phyloP scores from a whole-genome alignment of 495 filamentous ascomycete species.

The Lasiosphaeria hispida region DNA sequence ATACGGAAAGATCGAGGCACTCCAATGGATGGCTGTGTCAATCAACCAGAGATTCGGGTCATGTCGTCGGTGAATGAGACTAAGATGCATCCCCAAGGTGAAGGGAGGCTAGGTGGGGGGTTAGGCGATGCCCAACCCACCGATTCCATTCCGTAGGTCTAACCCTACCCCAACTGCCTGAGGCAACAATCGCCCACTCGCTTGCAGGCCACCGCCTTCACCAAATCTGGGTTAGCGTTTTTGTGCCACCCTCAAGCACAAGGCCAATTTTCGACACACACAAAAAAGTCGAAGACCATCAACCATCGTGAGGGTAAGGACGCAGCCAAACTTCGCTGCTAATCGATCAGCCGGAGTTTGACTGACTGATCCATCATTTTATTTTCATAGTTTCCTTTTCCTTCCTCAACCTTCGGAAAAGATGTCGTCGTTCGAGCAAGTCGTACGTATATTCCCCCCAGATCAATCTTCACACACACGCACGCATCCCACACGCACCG shows the following conservation, averaged over 20 bases:
- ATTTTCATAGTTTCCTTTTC: slow-evolving; percentile 32
- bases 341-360: slow-evolving; percentile 37
- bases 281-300: slow-evolving; percentile 37
- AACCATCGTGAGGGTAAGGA: slow-evolving; percentile 40
- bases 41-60: background rate
- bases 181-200: slow-evolving; percentile 39
- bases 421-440: slow-evolving; percentile 97
- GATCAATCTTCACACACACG: slow-evolving; percentile 4
- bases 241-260: slow-evolving; percentile 30
- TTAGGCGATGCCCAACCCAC: slow-evolving; percentile 11
- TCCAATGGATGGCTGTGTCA: background rate
- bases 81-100: too few relatives aligned
- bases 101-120: slow-evolving; percentile 17
- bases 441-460: slow-evolving; percentile 64
- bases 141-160: slow-evolving; percentile 39
- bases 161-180: slow-evolving; percentile 40
- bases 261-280: slow-evolving; percentile 39
- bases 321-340: slow-evolving; percentile 33
- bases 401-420: slow-evolving; percentile 53
- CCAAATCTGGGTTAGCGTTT: slow-evolving; percentile 35
- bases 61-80: too few relatives aligned
- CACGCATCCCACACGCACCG: background rate
- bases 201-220: slow-evolving; percentile 33
- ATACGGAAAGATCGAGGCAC: too few relatives aligned
- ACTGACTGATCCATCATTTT: slow-evolving; percentile 36